phyloP scores from a whole-genome alignment of 2,329 filamentous ascomycete species.

The Penicillium sp. region DNA sequence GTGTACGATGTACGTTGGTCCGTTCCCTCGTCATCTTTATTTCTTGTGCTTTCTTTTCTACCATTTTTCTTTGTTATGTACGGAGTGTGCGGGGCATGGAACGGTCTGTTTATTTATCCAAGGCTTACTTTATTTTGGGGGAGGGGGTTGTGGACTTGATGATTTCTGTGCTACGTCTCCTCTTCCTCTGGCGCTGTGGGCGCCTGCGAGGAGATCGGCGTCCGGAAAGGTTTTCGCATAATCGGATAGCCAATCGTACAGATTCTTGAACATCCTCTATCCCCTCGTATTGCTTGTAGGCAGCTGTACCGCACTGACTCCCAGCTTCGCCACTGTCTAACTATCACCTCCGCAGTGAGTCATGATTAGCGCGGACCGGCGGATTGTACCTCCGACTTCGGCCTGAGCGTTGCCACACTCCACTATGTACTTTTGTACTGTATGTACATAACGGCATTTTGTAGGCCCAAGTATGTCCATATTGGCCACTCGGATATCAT shows the following conservation, averaged over 20 bases:
- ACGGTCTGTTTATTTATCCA: constrained; percentile 23
- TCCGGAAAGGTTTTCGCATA: constrained; percentile 17
- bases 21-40: constrained; percentile 27
- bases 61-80: constrained; percentile 27
- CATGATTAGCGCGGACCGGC: neutral
- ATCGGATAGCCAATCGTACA: constrained; percentile 20
- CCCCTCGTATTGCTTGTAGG: neutral
- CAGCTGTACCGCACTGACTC: too few species aligned
- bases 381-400: neutral
- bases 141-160: constrained; percentile 6
- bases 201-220: constrained; percentile 13
- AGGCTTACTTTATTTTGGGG: constrained; percentile 3
- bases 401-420: neutral
- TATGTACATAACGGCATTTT: too few species aligned
- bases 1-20: constrained; percentile 35
- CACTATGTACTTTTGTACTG: too few species aligned
- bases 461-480: too few species aligned
- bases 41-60: constrained; percentile 18
- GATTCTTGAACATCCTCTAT: constrained; percentile 11
- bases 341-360: neutral
- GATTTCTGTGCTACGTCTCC: constrained; percentile 11
- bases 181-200: constrained; percentile 15
- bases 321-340: too few species aligned
- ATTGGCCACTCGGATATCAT: too few species aligned
- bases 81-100: constrained; percentile 39